Evolutionary conservation across 2,329 filamentous ascomycete species (phyloP).

Genomic region (Nemania sp.): DNA sequence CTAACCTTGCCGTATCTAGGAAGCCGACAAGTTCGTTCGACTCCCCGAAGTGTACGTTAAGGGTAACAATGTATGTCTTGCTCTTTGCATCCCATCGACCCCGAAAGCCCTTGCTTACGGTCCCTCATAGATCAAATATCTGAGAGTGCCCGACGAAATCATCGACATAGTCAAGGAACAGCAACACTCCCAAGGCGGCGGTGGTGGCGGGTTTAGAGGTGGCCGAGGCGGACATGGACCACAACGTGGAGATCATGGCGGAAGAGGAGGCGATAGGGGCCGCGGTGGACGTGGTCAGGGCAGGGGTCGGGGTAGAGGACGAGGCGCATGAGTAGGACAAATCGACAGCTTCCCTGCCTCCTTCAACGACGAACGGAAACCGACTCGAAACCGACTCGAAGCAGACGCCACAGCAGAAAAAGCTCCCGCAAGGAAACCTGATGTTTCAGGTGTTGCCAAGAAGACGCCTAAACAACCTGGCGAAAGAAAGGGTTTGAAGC

Average conservation of each 20-base stretch:
- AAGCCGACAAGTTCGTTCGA: slow-evolving; percentile 91
- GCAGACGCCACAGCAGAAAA: slow-evolving; percentile 1
- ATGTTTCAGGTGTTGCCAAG: not conserved
- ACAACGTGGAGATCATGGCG: slow-evolving; percentile 61
- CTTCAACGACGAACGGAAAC: not conserved
- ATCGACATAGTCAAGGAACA: slow-evolving; percentile 93
- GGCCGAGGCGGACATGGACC: slow-evolving; percentile 57
- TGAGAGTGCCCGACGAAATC: slow-evolving; percentile 94
- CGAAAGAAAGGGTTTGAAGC: not conserved
- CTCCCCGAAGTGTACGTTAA: slow-evolving; percentile 94
- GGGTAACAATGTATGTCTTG: slow-evolving; percentile 83
- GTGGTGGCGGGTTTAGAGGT: slow-evolving; percentile 62
- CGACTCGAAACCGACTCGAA: not conserved
- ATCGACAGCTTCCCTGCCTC: not conserved
- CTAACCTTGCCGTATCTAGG: slow-evolving; percentile 52
- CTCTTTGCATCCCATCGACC: slow-evolving; percentile 15
- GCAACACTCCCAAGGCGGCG: slow-evolving; percentile 68
- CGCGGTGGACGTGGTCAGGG: slow-evolving; percentile 58
- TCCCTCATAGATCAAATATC: slow-evolving; percentile 86
- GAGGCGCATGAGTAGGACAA: slow-evolving; percentile 39
- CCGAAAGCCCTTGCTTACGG: slow-evolving; percentile 28
- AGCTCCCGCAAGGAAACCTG: not conserved
- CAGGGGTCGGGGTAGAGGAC: slow-evolving; percentile 50
- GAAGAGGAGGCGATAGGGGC: slow-evolving; percentile 60
- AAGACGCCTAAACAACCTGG: not conserved